Conservation (phyloP, 1,284 basidiomycete species). For the Agroathelia rolfsii region DNA sequence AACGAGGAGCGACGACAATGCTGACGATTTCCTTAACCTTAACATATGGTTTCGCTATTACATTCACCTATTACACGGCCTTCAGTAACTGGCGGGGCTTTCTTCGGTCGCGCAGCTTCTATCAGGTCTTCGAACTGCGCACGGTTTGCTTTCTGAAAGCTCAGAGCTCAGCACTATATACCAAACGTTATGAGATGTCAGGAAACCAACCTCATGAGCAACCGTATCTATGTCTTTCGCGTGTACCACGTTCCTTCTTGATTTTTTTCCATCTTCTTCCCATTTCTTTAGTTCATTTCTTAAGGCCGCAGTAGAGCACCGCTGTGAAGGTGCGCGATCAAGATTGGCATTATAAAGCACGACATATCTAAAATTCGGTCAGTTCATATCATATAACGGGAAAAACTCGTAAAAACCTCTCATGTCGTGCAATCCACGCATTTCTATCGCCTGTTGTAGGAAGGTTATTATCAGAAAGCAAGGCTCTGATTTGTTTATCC, state of each 20-base stretch:
- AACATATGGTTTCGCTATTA: too few relatives aligned
- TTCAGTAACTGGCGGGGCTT: too few relatives aligned
- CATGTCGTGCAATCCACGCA: constrained; percentile 45
- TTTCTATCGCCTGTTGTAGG: constrained; percentile 42
- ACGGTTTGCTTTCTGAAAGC: constrained; percentile 32
- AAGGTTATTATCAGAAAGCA: constrained; percentile 42
- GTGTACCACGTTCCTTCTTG: constrained; percentile 28
- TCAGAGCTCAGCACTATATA: neutral
- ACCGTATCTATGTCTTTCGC: constrained; percentile 30
- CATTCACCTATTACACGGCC: too few relatives aligned
- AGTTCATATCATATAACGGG: constrained; percentile 1
- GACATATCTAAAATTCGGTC: constrained; percentile 41
- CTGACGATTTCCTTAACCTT: too few relatives aligned
- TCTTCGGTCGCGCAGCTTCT: constrained; percentile 27
- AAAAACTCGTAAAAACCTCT: constrained; percentile 31
- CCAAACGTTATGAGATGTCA: constrained; percentile 1
- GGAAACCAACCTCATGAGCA: constrained; percentile 36
- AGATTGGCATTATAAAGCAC: constrained; percentile 62
- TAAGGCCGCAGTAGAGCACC: constrained; percentile 39
- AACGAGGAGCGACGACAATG: too few relatives aligned
- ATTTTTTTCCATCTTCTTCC: constrained; percentile 36
- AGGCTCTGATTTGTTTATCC: constrained; percentile 50
- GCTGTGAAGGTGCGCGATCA: constrained; percentile 38
- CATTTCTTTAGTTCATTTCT: constrained; percentile 43
- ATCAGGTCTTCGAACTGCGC: constrained; percentile 33